Evolutionary conservation across 768 basidiomycete species (phyloP).

Genomic region (Tulasnella calospora): DNA sequence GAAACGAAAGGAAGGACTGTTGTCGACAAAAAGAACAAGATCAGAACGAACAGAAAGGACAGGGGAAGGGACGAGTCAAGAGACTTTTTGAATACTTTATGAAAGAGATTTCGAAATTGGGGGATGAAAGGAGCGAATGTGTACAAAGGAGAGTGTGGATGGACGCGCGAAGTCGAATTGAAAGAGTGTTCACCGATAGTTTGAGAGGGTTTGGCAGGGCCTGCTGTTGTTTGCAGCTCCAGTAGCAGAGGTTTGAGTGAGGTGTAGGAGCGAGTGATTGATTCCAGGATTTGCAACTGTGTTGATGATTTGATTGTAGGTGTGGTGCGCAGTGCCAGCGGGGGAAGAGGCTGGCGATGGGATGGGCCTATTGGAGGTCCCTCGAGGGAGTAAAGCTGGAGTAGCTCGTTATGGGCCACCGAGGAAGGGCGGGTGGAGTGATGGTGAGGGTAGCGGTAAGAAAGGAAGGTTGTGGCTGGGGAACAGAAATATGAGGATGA

Average conservation of each 20-base stretch:
- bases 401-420: neutral
- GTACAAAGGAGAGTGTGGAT: neutral
- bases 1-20: neutral
- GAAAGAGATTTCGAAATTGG: neutral
- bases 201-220: neutral
- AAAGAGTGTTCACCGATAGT: neutral
- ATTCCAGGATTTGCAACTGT: neutral
- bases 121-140: neutral
- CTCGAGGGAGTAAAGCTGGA: neutral
- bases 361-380: neutral
- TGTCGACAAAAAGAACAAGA: neutral
- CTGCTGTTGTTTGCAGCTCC: neutral
- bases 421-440: neutral
- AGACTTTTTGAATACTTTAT: neutral
- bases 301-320: neutral
- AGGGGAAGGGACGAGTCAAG: neutral
- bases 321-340: neutral
- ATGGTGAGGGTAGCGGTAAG: too few relatives aligned
- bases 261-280: neutral
- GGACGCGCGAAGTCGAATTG: neutral
- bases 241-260: neutral
- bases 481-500: neutral
- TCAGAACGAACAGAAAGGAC: neutral
- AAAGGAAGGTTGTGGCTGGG: neutral
- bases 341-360: neutral